phyloP scores from a whole-genome alignment of 345 rosid species.

The Brassica incana region DNA sequence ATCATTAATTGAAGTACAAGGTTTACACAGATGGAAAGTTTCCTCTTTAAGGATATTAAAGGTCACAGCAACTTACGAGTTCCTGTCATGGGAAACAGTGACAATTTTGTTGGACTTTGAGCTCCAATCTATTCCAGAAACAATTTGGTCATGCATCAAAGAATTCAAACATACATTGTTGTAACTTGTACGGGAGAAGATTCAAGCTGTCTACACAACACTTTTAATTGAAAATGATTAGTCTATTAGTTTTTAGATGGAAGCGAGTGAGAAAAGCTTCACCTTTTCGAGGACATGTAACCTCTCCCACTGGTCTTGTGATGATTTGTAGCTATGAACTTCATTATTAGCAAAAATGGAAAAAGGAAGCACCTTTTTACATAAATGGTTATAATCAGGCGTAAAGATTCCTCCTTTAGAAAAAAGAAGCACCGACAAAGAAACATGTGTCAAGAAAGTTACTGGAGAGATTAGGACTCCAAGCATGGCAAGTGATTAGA shows the following conservation, averaged over 20 bases:
- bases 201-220: too few species aligned
- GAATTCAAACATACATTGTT: background rate
- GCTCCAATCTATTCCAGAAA: conserved; percentile 98
- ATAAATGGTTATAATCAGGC: background rate
- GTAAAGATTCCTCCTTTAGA: background rate
- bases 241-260: too few species aligned
- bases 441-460: background rate
- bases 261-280: too few species aligned
- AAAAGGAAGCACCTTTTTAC: too few species aligned
- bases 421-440: background rate
- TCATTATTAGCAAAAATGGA: too few species aligned
- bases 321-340: too few species aligned
- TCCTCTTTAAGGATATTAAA: background rate
- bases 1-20: too few species aligned
- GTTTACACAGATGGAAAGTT: too few species aligned
- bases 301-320: too few species aligned
- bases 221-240: too few species aligned
- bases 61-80: conserved; percentile 69
- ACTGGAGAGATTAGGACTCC: conserved; percentile 95
- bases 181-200: background rate
- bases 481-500: conserved; percentile 86
- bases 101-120: conserved; percentile 76
- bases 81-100: conserved; percentile 90
- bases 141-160: conserved; percentile 92
- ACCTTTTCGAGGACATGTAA: too few species aligned